Evolutionary conservation across 257 asterid species (phyloP).

Genomic region (Ilex aquifolium): DNA sequence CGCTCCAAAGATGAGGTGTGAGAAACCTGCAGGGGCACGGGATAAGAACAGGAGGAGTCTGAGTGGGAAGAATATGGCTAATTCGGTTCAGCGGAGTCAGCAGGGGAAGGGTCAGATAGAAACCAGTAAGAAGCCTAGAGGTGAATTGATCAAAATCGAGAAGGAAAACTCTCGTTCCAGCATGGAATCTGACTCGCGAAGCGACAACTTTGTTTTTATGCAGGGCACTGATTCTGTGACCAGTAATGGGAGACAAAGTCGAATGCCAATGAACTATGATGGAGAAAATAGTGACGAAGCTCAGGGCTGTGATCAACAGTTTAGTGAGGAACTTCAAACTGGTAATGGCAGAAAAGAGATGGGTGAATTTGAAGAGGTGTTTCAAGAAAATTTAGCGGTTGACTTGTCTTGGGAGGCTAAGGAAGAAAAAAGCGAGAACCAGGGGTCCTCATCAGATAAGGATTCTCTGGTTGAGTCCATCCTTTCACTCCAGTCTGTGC

Average conservation of each 20-base stretch:
- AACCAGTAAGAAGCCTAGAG: constrained; percentile 52
- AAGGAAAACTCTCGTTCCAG: constrained; percentile 88
- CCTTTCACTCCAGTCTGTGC: constrained; percentile 42
- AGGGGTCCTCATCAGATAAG: constrained; percentile 30
- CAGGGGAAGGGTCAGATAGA: constrained; percentile 38
- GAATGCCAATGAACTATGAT: constrained; percentile 34
- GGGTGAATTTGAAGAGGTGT: constrained; percentile 37
- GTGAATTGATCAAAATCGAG: constrained; percentile 71
- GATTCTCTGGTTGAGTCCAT: constrained; percentile 50
- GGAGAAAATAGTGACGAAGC: constrained; percentile 55
- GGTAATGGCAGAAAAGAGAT: constrained; percentile 32
- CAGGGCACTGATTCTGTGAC: constrained; percentile 49
- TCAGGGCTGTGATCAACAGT: constrained; percentile 31
- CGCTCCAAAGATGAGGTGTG: constrained; percentile 11
- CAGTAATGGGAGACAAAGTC: constrained; percentile 45
- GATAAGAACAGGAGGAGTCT: constrained; percentile 36
- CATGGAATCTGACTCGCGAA: constrained; percentile 86
- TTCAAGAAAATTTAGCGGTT: constrained; percentile 37
- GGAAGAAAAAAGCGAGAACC: constrained; percentile 43
- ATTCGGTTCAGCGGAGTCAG: constrained; percentile 31
- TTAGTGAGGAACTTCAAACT: constrained; percentile 32
- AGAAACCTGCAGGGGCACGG: constrained; percentile 18
- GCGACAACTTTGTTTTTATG: constrained; percentile 61
- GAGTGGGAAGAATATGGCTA: constrained; percentile 41
- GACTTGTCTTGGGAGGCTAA: constrained; percentile 46